Conservation (phyloP, 768 basidiomycete species). For the Tulasnella calospora region DNA sequence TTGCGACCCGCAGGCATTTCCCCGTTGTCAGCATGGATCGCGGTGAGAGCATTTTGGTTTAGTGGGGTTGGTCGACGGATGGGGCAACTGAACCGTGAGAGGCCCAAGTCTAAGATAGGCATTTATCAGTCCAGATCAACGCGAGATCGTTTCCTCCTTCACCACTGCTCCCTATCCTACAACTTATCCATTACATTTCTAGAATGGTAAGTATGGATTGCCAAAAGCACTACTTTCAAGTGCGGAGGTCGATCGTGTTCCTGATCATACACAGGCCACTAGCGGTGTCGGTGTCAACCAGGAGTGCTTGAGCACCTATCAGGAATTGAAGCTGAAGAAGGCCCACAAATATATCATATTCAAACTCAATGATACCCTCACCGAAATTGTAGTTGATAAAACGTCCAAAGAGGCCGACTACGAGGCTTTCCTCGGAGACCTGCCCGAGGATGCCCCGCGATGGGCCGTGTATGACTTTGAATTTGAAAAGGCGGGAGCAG, state of each 20-base stretch:
- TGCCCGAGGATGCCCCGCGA: constrained; percentile 71
- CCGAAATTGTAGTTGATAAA: constrained; percentile 77
- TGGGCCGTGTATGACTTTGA: constrained; percentile 95
- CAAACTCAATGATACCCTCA: constrained; percentile 53
- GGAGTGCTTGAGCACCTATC: constrained; percentile 55
- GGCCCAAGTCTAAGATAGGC: background rate
- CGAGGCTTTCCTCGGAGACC: constrained; percentile 64
- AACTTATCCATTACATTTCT: background rate
- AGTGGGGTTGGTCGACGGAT: background rate
- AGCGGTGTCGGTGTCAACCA: constrained; percentile 55
- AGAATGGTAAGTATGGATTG: background rate
- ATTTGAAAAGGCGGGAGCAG: constrained; percentile 65
- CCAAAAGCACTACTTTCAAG: background rate
- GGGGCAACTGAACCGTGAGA: constrained; percentile 13
- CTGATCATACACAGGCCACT: background rate
- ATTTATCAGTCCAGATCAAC: constrained; percentile 19
- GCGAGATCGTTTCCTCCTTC: background rate
- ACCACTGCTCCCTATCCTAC: background rate
- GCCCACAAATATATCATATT: constrained; percentile 80
- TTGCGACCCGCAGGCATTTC: background rate
- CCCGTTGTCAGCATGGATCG: background rate
- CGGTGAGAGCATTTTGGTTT: constrained; percentile 7
- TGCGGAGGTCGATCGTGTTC: background rate
- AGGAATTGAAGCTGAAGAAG: constrained; percentile 73
- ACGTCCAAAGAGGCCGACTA: constrained; percentile 49